A percentile compares a stretch with the other conserved stretches of the same genome.
These are phyloP conservation scores for Pestalotiopsis fici DNA, from an alignment of 2,329 filamentous ascomycete genomes.

Conservation along the genomic window DNA sequence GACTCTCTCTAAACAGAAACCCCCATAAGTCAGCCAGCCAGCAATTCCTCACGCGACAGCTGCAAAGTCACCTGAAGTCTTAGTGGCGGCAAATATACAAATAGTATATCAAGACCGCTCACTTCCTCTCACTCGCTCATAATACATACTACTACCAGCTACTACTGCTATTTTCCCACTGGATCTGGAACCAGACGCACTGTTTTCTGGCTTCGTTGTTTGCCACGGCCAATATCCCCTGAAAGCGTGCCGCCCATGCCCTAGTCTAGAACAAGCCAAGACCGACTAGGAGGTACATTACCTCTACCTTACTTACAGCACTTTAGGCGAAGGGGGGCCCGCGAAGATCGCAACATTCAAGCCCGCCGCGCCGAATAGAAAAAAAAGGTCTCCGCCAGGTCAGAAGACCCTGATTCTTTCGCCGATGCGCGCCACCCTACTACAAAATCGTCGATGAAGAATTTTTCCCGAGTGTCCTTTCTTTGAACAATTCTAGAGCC, in stretches of 20 bases:
- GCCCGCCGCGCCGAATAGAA: background rate
- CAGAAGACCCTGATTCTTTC: background rate
- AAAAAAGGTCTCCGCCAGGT: background rate
- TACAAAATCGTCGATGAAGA: background rate
- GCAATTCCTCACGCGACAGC: background rate
- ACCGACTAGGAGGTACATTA: conserved; percentile 1
- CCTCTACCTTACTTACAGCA: background rate
- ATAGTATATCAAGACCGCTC: background rate
- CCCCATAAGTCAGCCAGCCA: background rate
- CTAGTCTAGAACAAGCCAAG: conserved; percentile 12
- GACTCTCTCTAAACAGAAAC: background rate
- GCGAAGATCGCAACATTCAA: conserved; percentile 11
- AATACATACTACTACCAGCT: background rate
- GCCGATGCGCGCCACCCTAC: background rate
- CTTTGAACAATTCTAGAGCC: background rate
- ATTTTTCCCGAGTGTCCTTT: background rate
- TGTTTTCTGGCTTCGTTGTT: background rate
- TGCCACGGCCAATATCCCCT: background rate
- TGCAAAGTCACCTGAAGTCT: background rate
- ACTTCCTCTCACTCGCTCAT: background rate
- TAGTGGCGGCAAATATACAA: background rate
- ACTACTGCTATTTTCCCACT: background rate
- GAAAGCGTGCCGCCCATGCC: conserved; percentile 2
- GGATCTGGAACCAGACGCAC: background rate
- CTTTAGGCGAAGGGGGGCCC: conserved; percentile 10